Base-by-base conservation (phyloP, 805 yeast species). In the Myxozyma lipomycoides region DNA sequence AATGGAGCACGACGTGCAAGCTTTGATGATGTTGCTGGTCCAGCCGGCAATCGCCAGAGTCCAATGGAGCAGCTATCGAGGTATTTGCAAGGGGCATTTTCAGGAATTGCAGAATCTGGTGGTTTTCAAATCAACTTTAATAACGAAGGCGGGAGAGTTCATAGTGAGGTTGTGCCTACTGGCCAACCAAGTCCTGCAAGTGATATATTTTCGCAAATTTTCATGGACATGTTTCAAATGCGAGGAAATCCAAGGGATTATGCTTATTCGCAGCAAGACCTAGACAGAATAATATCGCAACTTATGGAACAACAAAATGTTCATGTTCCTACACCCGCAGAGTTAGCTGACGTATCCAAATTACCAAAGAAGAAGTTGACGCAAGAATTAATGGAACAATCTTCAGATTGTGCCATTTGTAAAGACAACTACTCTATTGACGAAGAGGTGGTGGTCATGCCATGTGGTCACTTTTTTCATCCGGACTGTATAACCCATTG, bases 391-490 rank as follows among this genome's bases (percentile, higher is more conserved):
- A 25, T 48, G 36, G 45, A 35, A 25, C 28, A 35, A 24, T 35
- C 48, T n/a, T 22, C 47, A 3, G 62, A 55, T 17, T 59, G 62
- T 28, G 58, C 60, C 3, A 50, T 59, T 15, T 59, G 62, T 47
- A 52, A 47, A 34, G 62, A 59, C 15, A 38, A 21, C 2, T 57
- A 50, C 36, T 45, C 48, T 19, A 39, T 19, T 6, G 38, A 30
- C 9, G 53, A 51, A 9, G 22, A 36, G n/a, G 51, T 57, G n/a
- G 43, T 34, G 3, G 3, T 36, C 10, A 41, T 59, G 19, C 62
- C 62, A 2, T 59, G 62, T 40, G 25, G 42, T 6, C 62, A 59
- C 40, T 49, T 45, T 38, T 59, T 59, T 34, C 62, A 59, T 34
- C 36, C 53, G n/a, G 40, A 36, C 10, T 59, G 62, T 28, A 53